These are phyloP conservation scores for Cercospora sp. DNA, from an alignment of 2,329 filamentous ascomycete species.

Conservation along the genomic window DNA sequence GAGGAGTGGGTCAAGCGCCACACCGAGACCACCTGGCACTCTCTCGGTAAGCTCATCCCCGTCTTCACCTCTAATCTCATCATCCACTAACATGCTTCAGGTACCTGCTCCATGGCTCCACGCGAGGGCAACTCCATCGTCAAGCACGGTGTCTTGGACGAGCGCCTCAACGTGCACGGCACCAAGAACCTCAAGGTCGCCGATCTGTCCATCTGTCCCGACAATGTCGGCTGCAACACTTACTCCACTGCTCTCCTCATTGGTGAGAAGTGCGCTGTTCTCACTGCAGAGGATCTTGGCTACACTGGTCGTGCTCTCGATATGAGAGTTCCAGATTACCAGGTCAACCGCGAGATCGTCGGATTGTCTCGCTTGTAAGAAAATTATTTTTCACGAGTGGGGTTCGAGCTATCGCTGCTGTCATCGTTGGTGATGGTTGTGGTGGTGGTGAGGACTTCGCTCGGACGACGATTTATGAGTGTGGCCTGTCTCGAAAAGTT, in stretches of 20 bases:
- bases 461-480: neutral
- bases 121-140: slow-evolving; percentile 76
- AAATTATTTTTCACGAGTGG: no score
- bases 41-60: no score
- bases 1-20: slow-evolving; percentile 67
- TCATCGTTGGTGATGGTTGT: neutral
- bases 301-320: slow-evolving; percentile 72
- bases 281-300: slow-evolving; percentile 71
- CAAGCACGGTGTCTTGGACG: slow-evolving; percentile 75
- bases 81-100: no score
- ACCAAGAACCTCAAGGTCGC: slow-evolving; percentile 76
- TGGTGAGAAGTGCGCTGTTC: slow-evolving; percentile 71
- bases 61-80: no score
- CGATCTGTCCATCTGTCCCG: slow-evolving; percentile 73
- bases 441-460: neutral
- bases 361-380: slow-evolving; percentile 46
- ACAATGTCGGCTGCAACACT: slow-evolving; percentile 68
- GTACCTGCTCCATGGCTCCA: slow-evolving; percentile 76
- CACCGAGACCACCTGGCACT: slow-evolving; percentile 75
- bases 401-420: neutral
- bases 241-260: slow-evolving; percentile 72
- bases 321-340: slow-evolving; percentile 67
- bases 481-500: neutral
- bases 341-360: slow-evolving; percentile 49
- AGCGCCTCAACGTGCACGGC: slow-evolving; percentile 75